Percentiles rank a stretch among this genome's conserved stretches.
Evolutionary conservation across 495 filamentous ascomycete genomes (phyloP).

Genomic region (Melanomma pulvis-pyrius): DNA sequence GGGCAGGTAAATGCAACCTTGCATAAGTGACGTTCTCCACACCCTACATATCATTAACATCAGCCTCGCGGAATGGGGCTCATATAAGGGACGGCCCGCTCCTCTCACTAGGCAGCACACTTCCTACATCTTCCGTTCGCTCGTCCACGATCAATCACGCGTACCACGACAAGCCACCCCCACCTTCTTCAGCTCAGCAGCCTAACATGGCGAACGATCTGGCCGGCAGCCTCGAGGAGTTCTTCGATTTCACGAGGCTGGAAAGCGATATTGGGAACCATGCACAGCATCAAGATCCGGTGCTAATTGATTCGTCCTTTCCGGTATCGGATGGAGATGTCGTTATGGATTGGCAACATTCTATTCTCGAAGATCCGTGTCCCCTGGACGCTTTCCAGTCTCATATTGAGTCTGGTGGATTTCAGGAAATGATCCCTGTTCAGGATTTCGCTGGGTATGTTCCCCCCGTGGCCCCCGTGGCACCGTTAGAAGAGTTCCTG

Average conservation of each 20-base stretch:
- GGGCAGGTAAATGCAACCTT: constrained; percentile 2
- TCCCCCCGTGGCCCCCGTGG: neutral
- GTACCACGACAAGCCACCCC: neutral
- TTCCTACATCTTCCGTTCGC: neutral
- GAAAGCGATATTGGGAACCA: neutral
- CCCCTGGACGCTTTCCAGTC: neutral
- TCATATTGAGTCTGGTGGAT: neutral
- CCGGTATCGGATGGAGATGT: neutral
- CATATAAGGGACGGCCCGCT: neutral
- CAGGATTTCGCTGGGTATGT: neutral
- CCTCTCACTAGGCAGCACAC: neutral
- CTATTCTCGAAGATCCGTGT: neutral
- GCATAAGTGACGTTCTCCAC: neutral
- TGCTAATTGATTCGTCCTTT: neutral
- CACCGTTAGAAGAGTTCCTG: neutral
- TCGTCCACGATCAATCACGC: neutral
- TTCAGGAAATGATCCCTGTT: neutral
- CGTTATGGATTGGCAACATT: constrained; percentile 3
- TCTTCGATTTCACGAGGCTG: constrained; percentile 23
- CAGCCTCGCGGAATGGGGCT: neutral
- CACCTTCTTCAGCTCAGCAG: neutral
- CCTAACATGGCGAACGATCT: neutral
- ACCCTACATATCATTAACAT: neutral
- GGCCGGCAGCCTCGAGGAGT: constrained; percentile 20
- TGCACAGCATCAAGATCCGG: neutral